These are phyloP conservation scores for Globisporangium parvum DNA, from an alignment of 352 stramenopile genomes.

Conservation along the genomic window DNA sequence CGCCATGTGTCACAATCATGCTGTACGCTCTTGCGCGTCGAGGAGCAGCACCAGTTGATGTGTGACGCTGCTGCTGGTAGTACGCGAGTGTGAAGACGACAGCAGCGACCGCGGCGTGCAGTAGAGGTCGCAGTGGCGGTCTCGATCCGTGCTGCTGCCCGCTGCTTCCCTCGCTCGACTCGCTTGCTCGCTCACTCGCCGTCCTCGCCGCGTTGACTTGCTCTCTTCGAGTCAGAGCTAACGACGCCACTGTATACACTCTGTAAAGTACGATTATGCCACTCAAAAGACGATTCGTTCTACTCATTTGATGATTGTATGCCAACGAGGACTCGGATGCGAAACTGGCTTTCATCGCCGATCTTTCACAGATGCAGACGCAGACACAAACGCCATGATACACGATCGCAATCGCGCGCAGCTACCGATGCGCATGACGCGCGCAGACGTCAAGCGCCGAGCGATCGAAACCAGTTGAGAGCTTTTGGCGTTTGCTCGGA, in stretches of 20 bases:
- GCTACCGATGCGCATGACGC: not conserved
- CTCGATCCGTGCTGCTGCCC: no score
- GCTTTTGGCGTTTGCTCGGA: slow-evolving; percentile 22
- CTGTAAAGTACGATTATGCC: no score
- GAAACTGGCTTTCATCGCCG: not conserved
- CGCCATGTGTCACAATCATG: slow-evolving; percentile 59
- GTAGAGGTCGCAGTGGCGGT: not conserved
- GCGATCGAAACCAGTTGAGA: slow-evolving; percentile 21
- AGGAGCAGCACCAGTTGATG: not conserved
- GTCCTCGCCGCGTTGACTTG: not conserved
- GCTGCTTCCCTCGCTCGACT: not conserved
- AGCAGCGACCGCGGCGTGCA: not conserved
- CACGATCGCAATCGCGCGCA: not conserved
- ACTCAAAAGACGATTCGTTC: no score
- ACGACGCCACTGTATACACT: no score
- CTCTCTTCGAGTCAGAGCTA: not conserved
- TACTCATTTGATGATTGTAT: no score
- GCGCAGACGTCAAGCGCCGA: slow-evolving; percentile 24
- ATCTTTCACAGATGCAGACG: not conserved
- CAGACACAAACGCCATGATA: not conserved
- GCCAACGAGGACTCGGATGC: no score
- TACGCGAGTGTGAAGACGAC: no score
- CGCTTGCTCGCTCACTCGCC: not conserved
- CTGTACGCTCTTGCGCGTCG: no score
- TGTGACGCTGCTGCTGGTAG: not conserved